Evolutionary conservation across 2,329 filamentous ascomycete genomes (phyloP).

Genomic region (Talaromyces sp.): DNA sequence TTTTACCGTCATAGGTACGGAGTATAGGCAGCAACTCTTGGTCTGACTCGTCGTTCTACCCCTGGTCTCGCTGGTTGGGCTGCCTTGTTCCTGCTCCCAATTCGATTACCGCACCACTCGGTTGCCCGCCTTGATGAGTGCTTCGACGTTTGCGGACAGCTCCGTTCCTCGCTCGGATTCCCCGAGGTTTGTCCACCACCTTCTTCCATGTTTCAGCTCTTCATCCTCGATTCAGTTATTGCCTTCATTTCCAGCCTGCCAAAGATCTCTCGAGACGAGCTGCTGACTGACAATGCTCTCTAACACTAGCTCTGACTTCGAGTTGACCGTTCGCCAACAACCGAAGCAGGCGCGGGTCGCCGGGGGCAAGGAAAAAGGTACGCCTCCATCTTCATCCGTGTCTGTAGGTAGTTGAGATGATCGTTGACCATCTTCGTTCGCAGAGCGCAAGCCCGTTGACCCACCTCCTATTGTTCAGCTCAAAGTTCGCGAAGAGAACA

Average conservation of each 20-base stretch:
- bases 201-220: conserved; percentile 13
- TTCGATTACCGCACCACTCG: not conserved
- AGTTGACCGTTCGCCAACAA: conserved; percentile 59
- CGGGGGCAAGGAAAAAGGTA: conserved; percentile 71
- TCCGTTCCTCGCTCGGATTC: conserved; percentile 36
- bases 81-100: not conserved
- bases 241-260: conserved; percentile 1
- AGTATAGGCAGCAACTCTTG: not conserved
- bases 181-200: conserved; percentile 31
- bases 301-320: conserved; percentile 50
- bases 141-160: conserved; percentile 35
- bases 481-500: conserved; percentile 41
- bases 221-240: not conserved
- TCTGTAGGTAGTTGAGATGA: not conserved
- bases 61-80: not conserved
- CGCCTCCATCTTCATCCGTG: conserved; percentile 8
- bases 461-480: conserved; percentile 78
- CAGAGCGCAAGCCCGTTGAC: conserved; percentile 81
- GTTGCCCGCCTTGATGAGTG: conserved; percentile 38
- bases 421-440: not conserved
- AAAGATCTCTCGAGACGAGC: not conserved
- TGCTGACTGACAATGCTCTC: conserved; percentile 32
- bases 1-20: not conserved
- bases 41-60: conserved; percentile 12
- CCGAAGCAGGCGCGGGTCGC: conserved; percentile 64